Evolutionary conservation across 129 eudicot genomes (phyloP).

Genomic region (Chrysanthemum makinoi): DNA sequence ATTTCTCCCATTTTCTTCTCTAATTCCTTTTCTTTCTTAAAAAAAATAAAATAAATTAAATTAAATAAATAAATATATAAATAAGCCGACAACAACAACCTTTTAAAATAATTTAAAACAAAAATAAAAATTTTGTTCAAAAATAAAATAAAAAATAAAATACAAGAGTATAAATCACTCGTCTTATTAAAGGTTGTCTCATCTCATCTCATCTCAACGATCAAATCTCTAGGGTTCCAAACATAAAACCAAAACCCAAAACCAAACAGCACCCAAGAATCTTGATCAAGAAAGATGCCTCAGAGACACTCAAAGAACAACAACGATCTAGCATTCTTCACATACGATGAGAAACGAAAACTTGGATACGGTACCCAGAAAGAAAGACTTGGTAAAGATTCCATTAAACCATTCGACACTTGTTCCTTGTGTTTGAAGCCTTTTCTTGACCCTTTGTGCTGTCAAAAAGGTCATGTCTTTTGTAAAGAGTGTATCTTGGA

Average conservation of each 20-base stretch:
- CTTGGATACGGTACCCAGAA: constrained; percentile 91
- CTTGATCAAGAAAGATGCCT: constrained; percentile 49
- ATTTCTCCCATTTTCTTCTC: too few relatives aligned
- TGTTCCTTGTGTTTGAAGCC: constrained; percentile 86
- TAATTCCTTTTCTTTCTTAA: too few relatives aligned
- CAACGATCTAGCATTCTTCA: constrained; percentile 94
- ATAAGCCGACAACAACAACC: too few relatives aligned
- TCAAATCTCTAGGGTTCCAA: constrained; percentile 7
- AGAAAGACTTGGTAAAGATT: constrained; percentile 90
- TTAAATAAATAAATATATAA: too few relatives aligned
- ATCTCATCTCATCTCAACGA: too few relatives aligned
- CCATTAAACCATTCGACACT: constrained; percentile 89
- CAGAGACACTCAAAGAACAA: constrained; percentile 98
- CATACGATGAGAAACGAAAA: constrained; percentile 92
- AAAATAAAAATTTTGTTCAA: too few relatives aligned
- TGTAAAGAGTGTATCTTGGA: constrained; percentile 94
- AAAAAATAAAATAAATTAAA: too few relatives aligned
- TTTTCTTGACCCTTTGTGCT: constrained; percentile 73
- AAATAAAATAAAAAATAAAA: too few relatives aligned
- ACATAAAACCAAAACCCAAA: not conserved
- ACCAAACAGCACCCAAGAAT: not conserved
- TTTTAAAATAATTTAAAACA: too few relatives aligned
- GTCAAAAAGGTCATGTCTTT: constrained; percentile 89
- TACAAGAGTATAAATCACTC: too few relatives aligned
- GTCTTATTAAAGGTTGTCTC: too few relatives aligned